Base-by-base conservation (phyloP, 805 yeast genomes). In the Wickerhamiella qilinensis region DNA sequence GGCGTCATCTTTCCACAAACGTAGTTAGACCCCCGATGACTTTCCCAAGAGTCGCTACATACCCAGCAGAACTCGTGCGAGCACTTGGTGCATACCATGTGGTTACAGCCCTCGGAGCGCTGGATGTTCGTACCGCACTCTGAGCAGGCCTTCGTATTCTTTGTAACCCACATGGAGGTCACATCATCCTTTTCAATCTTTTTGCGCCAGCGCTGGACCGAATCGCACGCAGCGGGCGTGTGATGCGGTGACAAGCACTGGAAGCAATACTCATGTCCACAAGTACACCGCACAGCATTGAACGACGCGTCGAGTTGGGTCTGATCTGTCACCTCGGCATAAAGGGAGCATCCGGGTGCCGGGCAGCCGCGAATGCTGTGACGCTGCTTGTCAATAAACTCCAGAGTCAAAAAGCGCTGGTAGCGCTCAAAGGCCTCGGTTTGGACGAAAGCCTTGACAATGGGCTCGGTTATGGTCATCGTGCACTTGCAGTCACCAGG, bases 21-120 rank as follows among this genome's bases (percentile, higher is more conserved):
- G 56, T 73, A 85, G 58, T 64, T 73, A 32, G 64, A 60, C 21
- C 67, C 63, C 3, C 73, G 74, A 59, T 88, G 97, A 14, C 58
- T 59, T 1, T 54, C 50, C 98, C 98, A 88, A 25, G 64, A 69
- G 3, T 76, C 76, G 44, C 72, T 55, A 57, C 98, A 91, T 30
- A 86, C 74, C 98, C 98, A 91, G 57, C 98, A 91, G 53, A 85
- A 91, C 54, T 86, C 82, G 54, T 71, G 59, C 11, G 56, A 53
- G 56, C 98, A 91, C 42, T 73, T 76, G 3, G 71, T 64, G 56
- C 98, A 91, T 1, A 75, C 69, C 94, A 91, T 88, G 59, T 91
- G 98, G 58, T 88, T 88, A 60, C 98, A 91, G 0, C 98, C 98
- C 18, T 96, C 97, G 53, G 80, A 80, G 51, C 88, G 85, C 54